Base-by-base conservation (phyloP, 306 rosid genomes). In the Pyrus communis region DNA sequence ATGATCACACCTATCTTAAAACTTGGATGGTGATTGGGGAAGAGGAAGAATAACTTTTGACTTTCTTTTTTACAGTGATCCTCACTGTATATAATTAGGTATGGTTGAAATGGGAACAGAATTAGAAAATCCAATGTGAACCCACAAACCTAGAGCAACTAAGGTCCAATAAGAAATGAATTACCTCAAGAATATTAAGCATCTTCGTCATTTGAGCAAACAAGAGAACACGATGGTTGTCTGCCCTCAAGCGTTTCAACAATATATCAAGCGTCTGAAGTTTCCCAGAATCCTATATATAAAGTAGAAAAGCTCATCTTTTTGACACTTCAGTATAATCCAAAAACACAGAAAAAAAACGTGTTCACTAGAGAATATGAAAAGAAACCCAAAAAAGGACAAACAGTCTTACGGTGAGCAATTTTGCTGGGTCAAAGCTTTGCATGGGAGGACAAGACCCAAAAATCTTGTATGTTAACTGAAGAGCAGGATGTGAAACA, bases 181-280 rank as follows among this genome's bases (percentile, higher is more conserved):
- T 67, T 42, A 96, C 99, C 99, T 96, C 99, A 35, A 96, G 93
- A 86, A 96, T 96, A 84, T 96, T 90, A 80, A 96, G 85, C 99
- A 96, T 96, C 89, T 92, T 96, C 40, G 99, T 96, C 99, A 96
- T 96, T 84, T 96, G 99, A 66, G 99, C 97, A 91, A 96, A 96
- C 83, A 96, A 85, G 76, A 96, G 98, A 69, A 96, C 91, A 27
- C 99, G 99, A 28, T 96, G 99, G 83, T 92, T 96, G 79, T 77
- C 96, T 22, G 97, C 91, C 73, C 99, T 83, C 83, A 96, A 75
- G 61, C 98, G 98, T 88, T 91, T 96, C 86, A 96, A 82, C 79
- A 96, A 77, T 85, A 96, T 92, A 87, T 96, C 99, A 70, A 96
- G 99, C n/a, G 99, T 96, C 86, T 92, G 99, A 83, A 96, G 98